Base-by-base conservation (phyloP, 768 basidiomycete genomes). In the Dendrothele bispora region DNA sequence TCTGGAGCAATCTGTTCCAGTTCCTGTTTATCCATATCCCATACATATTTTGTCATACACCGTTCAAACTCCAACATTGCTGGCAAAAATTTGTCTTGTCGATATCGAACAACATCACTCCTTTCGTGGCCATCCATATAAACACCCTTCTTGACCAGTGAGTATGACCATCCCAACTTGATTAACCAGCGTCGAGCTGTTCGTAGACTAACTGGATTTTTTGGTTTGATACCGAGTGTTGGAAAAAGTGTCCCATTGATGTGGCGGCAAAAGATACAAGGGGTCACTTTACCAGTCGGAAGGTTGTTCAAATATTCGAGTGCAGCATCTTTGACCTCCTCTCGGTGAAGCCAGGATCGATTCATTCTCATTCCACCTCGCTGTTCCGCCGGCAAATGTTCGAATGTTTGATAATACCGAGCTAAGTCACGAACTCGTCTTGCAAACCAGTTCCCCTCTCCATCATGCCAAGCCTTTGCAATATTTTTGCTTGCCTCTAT, bases 11-110 rank as follows among this genome's bases (percentile, higher is more conserved):
- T 21, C 0, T 26, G 1, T 3, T 12, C 22, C 14, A 65, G 42
- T 18, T 66, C 57, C 15, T 30, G 45, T n/a, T n/a, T n/a, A n/a
- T n/a, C n/a, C n/a, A n/a, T n/a, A n/a, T n/a, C n/a, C 4, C 60
- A 56, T 52, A 48, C 39, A 53, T 58, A 56, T n/a, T 51, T 12
- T n/a, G 44, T 46, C 57, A 61, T 61, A 6, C 52, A 43, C n/a
- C 51, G 46, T 46, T 61, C 53, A 42, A 52, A 59, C 15, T 30
- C 18, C 5, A 11, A 11, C 28, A 46, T 46, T 24, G 30, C 35
- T 12, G 44, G 44, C 11, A 46, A 24, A 34, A 46, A 46, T 15
- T 46, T 26, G 2, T 55, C 43, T 5, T 52, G 29, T 0, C 39
- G 26, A 26, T 56, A 46, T n/a, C 37, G 14, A 11, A 46, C 44